These are phyloP conservation scores for Pittosporum tobira DNA, from an alignment of 129 eudicot genomes.

Conservation along the genomic window DNA sequence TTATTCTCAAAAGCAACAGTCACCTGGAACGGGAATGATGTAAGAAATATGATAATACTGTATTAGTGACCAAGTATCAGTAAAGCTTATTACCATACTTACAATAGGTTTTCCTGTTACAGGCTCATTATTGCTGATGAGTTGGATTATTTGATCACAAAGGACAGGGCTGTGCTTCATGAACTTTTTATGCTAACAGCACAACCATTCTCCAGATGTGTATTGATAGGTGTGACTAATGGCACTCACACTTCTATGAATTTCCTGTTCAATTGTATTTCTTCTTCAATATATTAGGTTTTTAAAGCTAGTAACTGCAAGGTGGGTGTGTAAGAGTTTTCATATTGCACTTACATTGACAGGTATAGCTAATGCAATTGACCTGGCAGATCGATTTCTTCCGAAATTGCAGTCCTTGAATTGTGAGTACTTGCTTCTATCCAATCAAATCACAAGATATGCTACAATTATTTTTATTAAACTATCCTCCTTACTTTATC, in stretches of 20 bases:
- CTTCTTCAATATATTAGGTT: background rate
- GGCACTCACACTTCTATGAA: background rate
- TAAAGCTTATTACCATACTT: background rate
- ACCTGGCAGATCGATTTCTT: slow-evolving; percentile 89
- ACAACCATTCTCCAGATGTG: slow-evolving; percentile 66
- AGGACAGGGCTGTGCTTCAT: slow-evolving; percentile 87
- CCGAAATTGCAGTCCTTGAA: slow-evolving; percentile 87
- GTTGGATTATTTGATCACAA: slow-evolving; percentile 89
- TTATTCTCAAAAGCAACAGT: slow-evolving; percentile 52
- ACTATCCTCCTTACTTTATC: background rate
- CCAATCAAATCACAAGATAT: no score
- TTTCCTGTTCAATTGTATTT: background rate
- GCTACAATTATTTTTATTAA: background rate
- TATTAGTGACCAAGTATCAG: background rate
- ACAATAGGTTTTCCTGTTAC: slow-evolving; percentile 4
- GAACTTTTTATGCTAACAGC: slow-evolving; percentile 94
- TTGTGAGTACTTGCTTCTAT: slow-evolving; percentile 48
- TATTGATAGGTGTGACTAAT: slow-evolving; percentile 54
- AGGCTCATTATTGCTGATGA: slow-evolving; percentile 92
- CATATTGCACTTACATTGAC: slow-evolving; percentile 19
- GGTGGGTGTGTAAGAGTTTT: background rate
- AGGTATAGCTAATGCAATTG: slow-evolving; percentile 98
- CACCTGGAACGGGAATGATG: slow-evolving; percentile 53
- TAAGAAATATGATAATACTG: slow-evolving; percentile 26
- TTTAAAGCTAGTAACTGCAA: background rate